A percentile compares a stretch with the other conserved stretches of the same genome.
phyloP scores from a whole-genome alignment of 805 yeast species.

The Suhomyces prunicola region DNA sequence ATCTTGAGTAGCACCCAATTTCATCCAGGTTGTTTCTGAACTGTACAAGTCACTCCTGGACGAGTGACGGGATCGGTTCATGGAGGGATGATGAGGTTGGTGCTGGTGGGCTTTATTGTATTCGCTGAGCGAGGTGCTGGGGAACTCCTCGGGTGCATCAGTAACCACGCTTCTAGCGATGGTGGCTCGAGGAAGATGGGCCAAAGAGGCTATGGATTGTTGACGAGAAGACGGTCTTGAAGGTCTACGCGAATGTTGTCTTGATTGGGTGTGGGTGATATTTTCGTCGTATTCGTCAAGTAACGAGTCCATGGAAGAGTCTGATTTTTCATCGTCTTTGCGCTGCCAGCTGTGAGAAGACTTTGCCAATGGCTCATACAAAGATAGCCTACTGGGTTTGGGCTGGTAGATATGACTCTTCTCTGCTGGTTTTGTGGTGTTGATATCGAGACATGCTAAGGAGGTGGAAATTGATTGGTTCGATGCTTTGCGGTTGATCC shows the following conservation, averaged over 20 bases:
- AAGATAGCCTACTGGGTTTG: background rate
- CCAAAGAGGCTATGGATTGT: background rate
- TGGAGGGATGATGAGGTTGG: constrained; percentile 5
- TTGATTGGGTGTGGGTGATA: constrained; percentile 27
- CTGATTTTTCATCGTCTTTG: constrained; percentile 10
- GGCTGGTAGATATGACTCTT: background rate
- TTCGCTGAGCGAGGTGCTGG: constrained; percentile 35
- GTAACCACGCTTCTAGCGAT: constrained; percentile 6
- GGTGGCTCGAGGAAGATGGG: background rate
- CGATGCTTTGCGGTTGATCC: constrained; percentile 17
- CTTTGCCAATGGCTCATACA: background rate
- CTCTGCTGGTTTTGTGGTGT: background rate
- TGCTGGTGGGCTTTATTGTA: constrained; percentile 26
- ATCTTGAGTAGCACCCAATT: constrained; percentile 14
- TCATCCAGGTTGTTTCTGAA: constrained; percentile 53
- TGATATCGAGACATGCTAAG: constrained; percentile 28
- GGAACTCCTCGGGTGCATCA: constrained; percentile 22
- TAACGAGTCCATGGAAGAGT: constrained; percentile 37
- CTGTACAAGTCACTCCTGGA: constrained; percentile 40
- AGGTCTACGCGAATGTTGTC: constrained; percentile 26
- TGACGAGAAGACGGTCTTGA: constrained; percentile 12
- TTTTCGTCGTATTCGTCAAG: constrained; percentile 45
- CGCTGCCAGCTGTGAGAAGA: background rate
- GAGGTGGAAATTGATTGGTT: constrained; percentile 24
- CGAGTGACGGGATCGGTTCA: constrained; percentile 24